A percentile compares a stretch with the other conserved stretches of the same genome.
Conservation (phyloP, 1,284 basidiomycete genomes). For the Mrakiaceae sp. region DNA sequence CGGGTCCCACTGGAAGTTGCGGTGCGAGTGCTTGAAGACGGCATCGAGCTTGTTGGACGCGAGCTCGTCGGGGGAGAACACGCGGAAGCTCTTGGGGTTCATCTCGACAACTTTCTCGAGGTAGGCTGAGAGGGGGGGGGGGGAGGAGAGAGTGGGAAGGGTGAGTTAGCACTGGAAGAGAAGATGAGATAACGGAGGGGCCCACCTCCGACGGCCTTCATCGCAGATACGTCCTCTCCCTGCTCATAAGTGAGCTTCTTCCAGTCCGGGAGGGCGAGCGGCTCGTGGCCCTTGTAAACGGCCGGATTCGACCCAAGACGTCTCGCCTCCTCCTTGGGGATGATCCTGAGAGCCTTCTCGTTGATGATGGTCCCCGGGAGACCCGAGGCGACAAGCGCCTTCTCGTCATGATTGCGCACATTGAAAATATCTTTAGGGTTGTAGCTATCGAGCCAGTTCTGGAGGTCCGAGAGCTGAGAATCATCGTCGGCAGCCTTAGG, state of each 20-base stretch:
- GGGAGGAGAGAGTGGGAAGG: not conserved
- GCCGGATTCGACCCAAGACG: conserved; percentile 37
- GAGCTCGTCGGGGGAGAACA: conserved; percentile 81
- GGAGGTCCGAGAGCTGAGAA: conserved; percentile 52
- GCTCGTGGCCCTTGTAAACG: conserved; percentile 50
- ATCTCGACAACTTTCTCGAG: conserved; percentile 43
- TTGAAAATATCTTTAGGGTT: conserved; percentile 51
- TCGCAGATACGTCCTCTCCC: conserved; percentile 50
- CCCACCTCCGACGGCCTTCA: conserved; percentile 58
- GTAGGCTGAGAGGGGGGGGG: not conserved
- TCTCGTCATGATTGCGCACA: conserved; percentile 22
- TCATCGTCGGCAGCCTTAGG: conserved; percentile 52
- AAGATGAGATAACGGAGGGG: conserved; percentile 30
- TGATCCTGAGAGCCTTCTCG: conserved; percentile 27
- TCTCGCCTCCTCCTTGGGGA: conserved; percentile 26
- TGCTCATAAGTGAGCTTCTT: conserved; percentile 43
- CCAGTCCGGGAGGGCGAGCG: conserved; percentile 58
- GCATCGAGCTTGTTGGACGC: conserved; percentile 78
- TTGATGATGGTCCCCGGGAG: conserved; percentile 27
- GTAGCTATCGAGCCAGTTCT: conserved; percentile 60
- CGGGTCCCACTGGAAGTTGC: conserved; percentile 74
- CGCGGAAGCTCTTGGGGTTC: conserved; percentile 64
- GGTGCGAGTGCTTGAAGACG: conserved; percentile 53
- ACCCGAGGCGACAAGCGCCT: conserved; percentile 21
- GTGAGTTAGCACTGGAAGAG: not conserved